These are phyloP conservation scores for Phaeotremella fagi DNA, from an alignment of 768 basidiomycete genomes.

Conservation along the genomic window DNA sequence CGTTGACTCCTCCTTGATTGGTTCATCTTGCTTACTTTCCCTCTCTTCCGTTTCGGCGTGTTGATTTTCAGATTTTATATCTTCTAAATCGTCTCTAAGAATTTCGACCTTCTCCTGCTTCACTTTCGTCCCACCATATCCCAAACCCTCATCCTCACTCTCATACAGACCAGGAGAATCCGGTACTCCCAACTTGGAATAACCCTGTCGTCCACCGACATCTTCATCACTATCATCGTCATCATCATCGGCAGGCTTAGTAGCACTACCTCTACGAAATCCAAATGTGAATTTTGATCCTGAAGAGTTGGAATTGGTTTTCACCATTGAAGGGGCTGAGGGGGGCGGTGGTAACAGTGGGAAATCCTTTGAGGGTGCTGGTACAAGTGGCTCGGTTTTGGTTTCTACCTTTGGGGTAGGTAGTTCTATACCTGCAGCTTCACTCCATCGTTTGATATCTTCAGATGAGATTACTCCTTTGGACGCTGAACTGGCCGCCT, in stretches of 20 bases:
- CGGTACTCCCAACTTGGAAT: constrained; percentile 25
- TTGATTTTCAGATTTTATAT: neutral
- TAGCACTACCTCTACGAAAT: constrained; percentile 6
- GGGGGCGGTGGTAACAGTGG: constrained; percentile 19
- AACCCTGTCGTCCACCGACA: constrained; percentile 12
- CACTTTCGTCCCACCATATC: constrained; percentile 4
- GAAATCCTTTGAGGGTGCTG: constrained; percentile 10
- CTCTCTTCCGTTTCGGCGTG: neutral
- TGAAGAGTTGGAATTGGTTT: neutral
- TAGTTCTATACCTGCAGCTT: constrained; percentile 21
- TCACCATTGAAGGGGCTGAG: constrained; percentile 5
- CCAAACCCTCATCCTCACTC: constrained; percentile 22
- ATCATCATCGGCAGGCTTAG: constrained; percentile 14
- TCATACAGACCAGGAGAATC: constrained; percentile 18
- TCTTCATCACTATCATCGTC: constrained; percentile 24
- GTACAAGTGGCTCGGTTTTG: neutral
- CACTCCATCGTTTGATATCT: constrained; percentile 29
- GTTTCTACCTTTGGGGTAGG: neutral
- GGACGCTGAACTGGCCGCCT: constrained; percentile 22
- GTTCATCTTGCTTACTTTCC: neutral
- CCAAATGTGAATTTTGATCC: constrained; percentile 12
- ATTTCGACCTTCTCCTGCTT: constrained; percentile 1
- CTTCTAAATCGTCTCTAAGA: neutral
- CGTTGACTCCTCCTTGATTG: neutral
- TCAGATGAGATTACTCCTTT: constrained; percentile 19